These are phyloP conservation scores for Rhizopogon vesiculosus DNA, from an alignment of 768 basidiomycete genomes.

Conservation along the genomic window DNA sequence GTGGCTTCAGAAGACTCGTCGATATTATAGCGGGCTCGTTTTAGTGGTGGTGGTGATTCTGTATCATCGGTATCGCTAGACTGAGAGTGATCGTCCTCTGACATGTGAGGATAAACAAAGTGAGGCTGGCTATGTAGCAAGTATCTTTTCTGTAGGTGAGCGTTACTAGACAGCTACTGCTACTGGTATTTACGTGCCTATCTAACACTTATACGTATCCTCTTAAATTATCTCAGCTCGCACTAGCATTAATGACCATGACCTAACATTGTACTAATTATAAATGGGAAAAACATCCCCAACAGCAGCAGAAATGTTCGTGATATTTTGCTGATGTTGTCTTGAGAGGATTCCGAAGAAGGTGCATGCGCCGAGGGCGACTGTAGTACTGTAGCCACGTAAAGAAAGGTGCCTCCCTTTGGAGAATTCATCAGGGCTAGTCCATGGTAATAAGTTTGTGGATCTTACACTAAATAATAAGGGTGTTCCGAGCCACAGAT, in stretches of 20 bases:
- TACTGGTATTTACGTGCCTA: background rate
- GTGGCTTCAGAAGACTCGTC: conserved; percentile 24
- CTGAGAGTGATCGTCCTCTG: background rate
- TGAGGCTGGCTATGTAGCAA: background rate
- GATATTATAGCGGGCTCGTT: conserved; percentile 32
- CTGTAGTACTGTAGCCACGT: conserved; percentile 90
- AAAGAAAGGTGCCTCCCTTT: conserved; percentile 91
- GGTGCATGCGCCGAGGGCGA: conserved; percentile 50
- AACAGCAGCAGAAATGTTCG: conserved; percentile 51
- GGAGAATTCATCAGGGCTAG: background rate
- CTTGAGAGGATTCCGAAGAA: conserved; percentile 22
- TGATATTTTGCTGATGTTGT: conserved; percentile 38
- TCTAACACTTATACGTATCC: background rate
- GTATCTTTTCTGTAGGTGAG: background rate
- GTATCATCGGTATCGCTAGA: conserved; percentile 11
- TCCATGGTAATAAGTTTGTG: background rate
- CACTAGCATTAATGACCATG: conserved; percentile 41
- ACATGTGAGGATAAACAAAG: background rate
- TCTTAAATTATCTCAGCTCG: background rate
- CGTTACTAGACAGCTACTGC: background rate
- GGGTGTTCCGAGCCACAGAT: conserved; percentile 65
- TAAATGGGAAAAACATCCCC: conserved; percentile 72
- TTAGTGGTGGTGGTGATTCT: conserved; percentile 26
- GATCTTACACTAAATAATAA: conserved; percentile 79
- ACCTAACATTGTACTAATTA: conserved; percentile 54